These are phyloP conservation scores for Cryptosporidium parvum DNA, from an alignment of 169 alveolate genomes.

Conservation along the genomic window DNA sequence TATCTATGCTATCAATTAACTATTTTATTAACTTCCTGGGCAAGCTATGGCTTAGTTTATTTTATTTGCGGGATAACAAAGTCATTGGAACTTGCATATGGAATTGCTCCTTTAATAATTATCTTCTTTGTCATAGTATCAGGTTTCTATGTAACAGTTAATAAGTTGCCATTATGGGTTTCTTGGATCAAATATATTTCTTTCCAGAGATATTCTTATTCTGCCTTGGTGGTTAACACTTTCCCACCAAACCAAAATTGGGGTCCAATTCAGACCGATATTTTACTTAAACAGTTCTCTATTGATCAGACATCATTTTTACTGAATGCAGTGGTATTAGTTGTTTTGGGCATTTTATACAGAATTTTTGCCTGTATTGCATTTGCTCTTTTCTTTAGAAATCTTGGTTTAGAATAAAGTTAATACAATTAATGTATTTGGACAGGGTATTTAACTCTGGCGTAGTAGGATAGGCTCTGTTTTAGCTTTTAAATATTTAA, in stretches of 20 bases:
- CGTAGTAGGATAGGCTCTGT: not conserved
- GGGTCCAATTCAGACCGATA: slow-evolving; percentile 42
- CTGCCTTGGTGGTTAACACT: slow-evolving; percentile 25
- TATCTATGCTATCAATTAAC: slow-evolving; percentile 22
- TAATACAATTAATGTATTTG: not conserved
- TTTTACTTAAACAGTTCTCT: slow-evolving; percentile 14
- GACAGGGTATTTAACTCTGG: too few relatives aligned
- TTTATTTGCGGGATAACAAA: slow-evolving; percentile 29
- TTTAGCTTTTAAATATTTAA: not conserved
- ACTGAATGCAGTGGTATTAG: not conserved
- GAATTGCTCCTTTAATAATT: slow-evolving; percentile 39
- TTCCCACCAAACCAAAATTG: slow-evolving; percentile 36
- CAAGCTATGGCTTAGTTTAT: slow-evolving; percentile 33
- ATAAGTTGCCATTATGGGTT: slow-evolving; percentile 41
- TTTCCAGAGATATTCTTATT: slow-evolving; percentile 25
- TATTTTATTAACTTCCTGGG: slow-evolving; percentile 17
- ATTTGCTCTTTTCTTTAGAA: slow-evolving; percentile 1
- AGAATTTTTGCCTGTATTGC: slow-evolving; percentile 36
- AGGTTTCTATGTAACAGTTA: slow-evolving; percentile 51
- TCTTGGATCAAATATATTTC: slow-evolving; percentile 52
- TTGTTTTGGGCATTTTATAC: slow-evolving; percentile 31
- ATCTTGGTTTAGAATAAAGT: slow-evolving; percentile 42
- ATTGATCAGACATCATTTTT: slow-evolving; percentile 41
- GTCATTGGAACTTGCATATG: slow-evolving; percentile 51
- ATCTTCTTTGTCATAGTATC: slow-evolving; percentile 35